Conservation (phyloP, 106 monocot species). For the Dioscorea zingiberensis region DNA sequence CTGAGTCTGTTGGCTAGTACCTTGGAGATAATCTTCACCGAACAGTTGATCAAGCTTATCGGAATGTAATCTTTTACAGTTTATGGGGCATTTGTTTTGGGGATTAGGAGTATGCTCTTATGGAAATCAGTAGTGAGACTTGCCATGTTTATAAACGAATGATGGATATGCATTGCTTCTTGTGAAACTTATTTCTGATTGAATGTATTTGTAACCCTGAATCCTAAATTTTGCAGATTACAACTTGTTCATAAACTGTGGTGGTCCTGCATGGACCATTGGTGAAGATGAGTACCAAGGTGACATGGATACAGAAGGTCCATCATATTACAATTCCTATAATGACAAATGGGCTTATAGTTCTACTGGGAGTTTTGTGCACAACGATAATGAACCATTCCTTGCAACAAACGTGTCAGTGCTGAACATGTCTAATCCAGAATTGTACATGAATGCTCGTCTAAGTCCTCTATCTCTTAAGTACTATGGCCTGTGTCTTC, state of each 20-base stretch:
- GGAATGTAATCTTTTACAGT: no score
- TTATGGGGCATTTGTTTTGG: no score
- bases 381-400: constrained; percentile 9
- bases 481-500: constrained; percentile 59
- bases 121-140: neutral
- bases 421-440: constrained; percentile 16
- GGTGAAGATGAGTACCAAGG: constrained; percentile 20
- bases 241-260: constrained; percentile 54
- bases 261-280: constrained; percentile 31
- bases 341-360: constrained; percentile 43
- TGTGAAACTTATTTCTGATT: neutral
- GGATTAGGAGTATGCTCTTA: no score
- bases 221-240: constrained; percentile 19
- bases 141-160: no score
- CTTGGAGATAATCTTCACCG: no score
- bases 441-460: constrained; percentile 39
- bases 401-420: constrained; percentile 25
- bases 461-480: constrained; percentile 36
- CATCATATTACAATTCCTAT: constrained; percentile 25
- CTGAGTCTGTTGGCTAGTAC: no score
- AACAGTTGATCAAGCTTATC: no score
- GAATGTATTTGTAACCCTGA: neutral
- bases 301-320: constrained; percentile 15
- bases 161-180: neutral
- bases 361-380: constrained; percentile 41